Percentiles rank a stretch among this genome's conserved stretches.
Conservation (phyloP, 2,329 filamentous ascomycete species). For the Fusarium pseudograminearum region DNA sequence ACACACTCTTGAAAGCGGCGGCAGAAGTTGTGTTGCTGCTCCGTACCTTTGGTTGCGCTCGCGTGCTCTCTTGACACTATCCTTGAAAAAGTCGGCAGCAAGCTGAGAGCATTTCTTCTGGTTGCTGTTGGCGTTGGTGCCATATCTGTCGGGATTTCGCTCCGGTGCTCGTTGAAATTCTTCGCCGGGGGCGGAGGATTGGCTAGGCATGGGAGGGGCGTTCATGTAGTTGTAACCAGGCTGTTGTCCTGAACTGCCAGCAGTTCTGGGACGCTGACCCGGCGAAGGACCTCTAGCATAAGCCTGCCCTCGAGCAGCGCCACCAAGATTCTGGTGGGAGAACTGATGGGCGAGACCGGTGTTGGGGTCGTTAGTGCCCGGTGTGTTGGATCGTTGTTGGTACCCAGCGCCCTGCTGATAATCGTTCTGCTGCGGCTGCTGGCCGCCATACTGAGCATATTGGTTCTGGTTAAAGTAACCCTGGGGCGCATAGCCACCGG, state of each 20-base stretch:
- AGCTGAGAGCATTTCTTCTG: slow-evolving; percentile 77
- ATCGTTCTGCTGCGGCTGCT: slow-evolving; percentile 59
- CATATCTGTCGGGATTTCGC: slow-evolving; percentile 85
- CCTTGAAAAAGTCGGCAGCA: slow-evolving; percentile 95
- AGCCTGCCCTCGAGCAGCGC: slow-evolving; percentile 74
- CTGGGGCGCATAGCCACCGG: slow-evolving; percentile 59
- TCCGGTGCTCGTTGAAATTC: slow-evolving; percentile 85
- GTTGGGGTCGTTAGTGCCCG: slow-evolving; percentile 81
- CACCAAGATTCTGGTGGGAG: slow-evolving; percentile 92
- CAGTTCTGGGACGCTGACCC: slow-evolving; percentile 83
- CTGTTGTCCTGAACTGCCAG: slow-evolving; percentile 75
- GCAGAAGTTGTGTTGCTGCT: not conserved
- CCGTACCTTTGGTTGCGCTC: slow-evolving; percentile 92
- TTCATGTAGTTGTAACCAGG: slow-evolving; percentile 74
- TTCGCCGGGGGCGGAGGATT: slow-evolving; percentile 69
- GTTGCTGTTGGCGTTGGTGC: slow-evolving; percentile 73
- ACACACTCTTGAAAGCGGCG: not conserved
- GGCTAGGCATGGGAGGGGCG: slow-evolving; percentile 73
- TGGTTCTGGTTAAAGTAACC: slow-evolving; percentile 73
- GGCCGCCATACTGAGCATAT: slow-evolving; percentile 59
- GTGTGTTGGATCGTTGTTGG: slow-evolving; percentile 67
- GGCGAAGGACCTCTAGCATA: slow-evolving; percentile 78
- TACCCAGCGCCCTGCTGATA: slow-evolving; percentile 63
- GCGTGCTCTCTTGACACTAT: slow-evolving; percentile 94
- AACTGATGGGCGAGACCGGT: slow-evolving; percentile 95